phyloP scores from a whole-genome alignment of 2,329 filamentous ascomycete genomes.

The Chrysosporium queenslandicum region DNA sequence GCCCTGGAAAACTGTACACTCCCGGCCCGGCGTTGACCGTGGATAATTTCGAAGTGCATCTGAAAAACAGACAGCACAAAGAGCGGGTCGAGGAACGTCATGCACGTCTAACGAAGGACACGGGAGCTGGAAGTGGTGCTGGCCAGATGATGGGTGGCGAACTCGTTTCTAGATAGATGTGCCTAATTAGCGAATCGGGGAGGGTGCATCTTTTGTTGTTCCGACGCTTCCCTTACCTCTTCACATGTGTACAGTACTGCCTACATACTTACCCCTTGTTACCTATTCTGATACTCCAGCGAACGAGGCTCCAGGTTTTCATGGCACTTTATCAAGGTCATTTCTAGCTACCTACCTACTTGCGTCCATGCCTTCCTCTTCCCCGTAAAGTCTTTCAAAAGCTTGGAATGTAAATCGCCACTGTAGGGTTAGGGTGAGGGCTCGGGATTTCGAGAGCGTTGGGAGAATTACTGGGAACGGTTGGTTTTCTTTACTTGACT shows the following conservation, averaged over 20 bases:
- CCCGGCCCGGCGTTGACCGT: conserved; percentile 76
- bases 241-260: background rate
- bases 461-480: no score
- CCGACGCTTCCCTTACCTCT: background rate
- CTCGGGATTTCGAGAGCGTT: no score
- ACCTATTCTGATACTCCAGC: no score
- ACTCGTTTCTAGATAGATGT: background rate
- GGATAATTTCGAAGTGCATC: conserved; percentile 84
- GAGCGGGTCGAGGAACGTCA: conserved; percentile 54
- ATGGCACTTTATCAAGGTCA: no score
- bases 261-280: no score
- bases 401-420: no score
- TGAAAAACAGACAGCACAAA: conserved; percentile 73
- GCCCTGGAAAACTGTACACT: conserved; percentile 87
- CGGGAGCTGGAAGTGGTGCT: conserved; percentile 2
- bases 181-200: background rate
- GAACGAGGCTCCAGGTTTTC: no score
- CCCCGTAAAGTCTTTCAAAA: no score
- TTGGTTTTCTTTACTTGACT: no score
- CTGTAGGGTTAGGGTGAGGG: no score
- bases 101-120: conserved; percentile 20
- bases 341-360: no score
- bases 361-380: no score
- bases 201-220: background rate
- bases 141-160: background rate